These are phyloP conservation scores for Fusarium nygamai DNA, from an alignment of 2,329 filamentous ascomycete species.

Conservation along the genomic window DNA sequence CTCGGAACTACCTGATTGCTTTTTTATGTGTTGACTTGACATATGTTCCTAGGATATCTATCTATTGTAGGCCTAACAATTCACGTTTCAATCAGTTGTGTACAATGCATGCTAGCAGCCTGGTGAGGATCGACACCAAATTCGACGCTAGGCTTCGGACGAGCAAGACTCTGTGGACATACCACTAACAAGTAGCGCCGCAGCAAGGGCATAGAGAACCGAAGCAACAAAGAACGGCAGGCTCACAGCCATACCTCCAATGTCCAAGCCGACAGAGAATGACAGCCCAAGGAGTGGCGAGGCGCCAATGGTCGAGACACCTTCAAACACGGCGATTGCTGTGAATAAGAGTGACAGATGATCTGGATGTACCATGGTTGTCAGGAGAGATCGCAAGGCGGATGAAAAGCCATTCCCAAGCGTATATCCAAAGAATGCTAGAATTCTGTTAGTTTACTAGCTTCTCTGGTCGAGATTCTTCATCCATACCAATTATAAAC, in stretches of 20 bases:
- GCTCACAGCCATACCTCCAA: background rate
- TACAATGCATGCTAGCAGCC: too few relatives aligned
- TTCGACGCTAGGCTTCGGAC: background rate
- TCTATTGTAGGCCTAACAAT: accelerated
- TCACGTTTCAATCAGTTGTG: too few relatives aligned
- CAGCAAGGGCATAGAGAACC: background rate
- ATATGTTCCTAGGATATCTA: accelerated
- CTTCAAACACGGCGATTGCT: background rate
- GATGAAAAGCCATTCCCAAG: background rate
- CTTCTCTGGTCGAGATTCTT: too few relatives aligned
- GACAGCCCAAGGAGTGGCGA: background rate
- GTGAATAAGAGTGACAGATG: background rate
- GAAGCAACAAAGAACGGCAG: background rate
- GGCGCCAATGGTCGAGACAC: background rate
- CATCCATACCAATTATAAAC: background rate
- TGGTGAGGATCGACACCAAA: too few relatives aligned
- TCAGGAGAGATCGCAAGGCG: background rate
- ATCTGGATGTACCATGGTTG: background rate
- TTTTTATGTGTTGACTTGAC: background rate
- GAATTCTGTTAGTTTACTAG: background rate
- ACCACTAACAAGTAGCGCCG: background rate
- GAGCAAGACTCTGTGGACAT: background rate
- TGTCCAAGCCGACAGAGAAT: background rate
- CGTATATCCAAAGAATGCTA: background rate
- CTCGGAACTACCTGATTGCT: background rate